Base-by-base conservation (phyloP, 176 grass and related monocot species). In the Saccharum spontaneum region DNA sequence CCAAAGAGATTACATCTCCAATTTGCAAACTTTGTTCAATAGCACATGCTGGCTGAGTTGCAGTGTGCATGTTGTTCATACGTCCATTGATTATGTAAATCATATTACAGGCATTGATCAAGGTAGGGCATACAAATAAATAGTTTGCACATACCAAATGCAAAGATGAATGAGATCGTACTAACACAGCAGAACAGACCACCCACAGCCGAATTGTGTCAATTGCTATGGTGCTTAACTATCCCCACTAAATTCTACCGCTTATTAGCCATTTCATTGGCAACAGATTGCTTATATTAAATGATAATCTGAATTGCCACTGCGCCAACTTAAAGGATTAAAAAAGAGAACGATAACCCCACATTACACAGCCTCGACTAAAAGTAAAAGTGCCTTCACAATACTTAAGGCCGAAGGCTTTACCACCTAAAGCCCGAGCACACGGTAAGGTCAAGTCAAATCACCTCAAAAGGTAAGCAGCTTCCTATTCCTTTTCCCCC, bases 371-470 rank as follows among this genome's bases (percentile, higher is more conserved):
- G 62, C 16, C 72, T 86, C 7, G 41, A 52, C 49, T 49, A 44
- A 67, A 74, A 36, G 46, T 1, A 45, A 82, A 87, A 65, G 45
- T 69, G 74, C 17, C n/a, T 40, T 12, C 45, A 16, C 33, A 64
- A 78, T 20, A 83, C 24, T 83, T 28, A 81, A 88, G 36, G 67
- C 40, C 23, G 24, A 89, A 70, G 62, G 83, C 83, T 71, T 75
- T 60, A 17, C 36, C 9, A 86, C 73, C 74, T 62, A 87, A 87
- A 90, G 80, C 12, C 30, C 22, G 45, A 79, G 65, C 88, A 83
- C 3, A 79, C 13, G 13, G 84, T 49, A 73, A 71, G 49, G 79
- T 61, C 65, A 79, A 79, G 41, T 37, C 37, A 67, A 79, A 82
- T 75, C 80, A 68, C 31, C 74, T 38, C 3, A 26, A 15, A 87